Conservation (phyloP, 306 rosid genomes). For the Phaseolus lunatus region DNA sequence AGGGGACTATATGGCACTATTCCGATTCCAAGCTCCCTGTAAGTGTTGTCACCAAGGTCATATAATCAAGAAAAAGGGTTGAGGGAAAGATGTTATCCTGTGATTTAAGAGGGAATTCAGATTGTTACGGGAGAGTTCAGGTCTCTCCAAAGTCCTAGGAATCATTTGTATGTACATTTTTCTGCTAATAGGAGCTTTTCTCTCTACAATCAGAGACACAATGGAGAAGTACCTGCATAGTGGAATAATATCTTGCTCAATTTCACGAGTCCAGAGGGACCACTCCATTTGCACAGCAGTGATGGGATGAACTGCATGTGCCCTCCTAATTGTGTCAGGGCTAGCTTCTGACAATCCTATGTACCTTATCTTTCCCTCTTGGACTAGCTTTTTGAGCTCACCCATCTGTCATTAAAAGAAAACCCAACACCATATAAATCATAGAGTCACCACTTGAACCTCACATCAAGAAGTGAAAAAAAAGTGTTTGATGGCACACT, state of each 20-base stretch:
- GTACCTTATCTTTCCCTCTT: slow-evolving; percentile 72
- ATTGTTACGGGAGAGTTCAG: background rate
- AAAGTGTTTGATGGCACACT: slow-evolving; percentile 34
- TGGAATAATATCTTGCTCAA: slow-evolving; percentile 68
- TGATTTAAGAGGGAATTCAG: background rate
- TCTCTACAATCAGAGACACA: background rate
- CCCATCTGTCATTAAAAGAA: slow-evolving; percentile 55
- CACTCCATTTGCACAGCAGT: slow-evolving; percentile 81
- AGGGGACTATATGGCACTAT: slow-evolving; percentile 91
- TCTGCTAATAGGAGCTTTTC: too few species aligned
- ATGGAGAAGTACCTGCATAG: slow-evolving; percentile 61
- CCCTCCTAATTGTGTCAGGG: slow-evolving; percentile 71
- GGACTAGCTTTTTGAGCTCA: slow-evolving; percentile 67
- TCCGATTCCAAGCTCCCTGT: slow-evolving; percentile 84
- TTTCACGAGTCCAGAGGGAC: slow-evolving; percentile 82
- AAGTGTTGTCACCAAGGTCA: slow-evolving; percentile 21
- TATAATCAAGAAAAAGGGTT: too few species aligned
- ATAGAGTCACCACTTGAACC: background rate
- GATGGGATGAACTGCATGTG: slow-evolving; percentile 83
- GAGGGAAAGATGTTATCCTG: background rate
- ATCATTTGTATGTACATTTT: background rate
- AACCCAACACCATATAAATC: slow-evolving; percentile 10
- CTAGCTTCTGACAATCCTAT: slow-evolving; percentile 79
- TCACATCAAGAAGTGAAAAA: background rate
- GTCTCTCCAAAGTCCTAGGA: background rate